Base-by-base conservation (phyloP, 257 asterid species). In the Solanum megistacrolobum region DNA sequence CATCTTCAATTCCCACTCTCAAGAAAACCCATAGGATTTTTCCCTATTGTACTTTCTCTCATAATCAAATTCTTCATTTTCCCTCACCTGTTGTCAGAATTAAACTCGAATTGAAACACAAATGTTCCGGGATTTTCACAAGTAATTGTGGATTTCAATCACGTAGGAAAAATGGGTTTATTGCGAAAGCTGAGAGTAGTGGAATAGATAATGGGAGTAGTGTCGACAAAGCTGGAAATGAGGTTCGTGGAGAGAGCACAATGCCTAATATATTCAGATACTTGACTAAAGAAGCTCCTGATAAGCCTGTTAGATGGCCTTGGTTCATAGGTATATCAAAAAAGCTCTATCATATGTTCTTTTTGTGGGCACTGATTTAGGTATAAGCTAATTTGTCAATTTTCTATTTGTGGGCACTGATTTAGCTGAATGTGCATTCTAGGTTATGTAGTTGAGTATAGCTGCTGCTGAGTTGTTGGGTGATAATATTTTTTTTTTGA, bases 191-290 rank as follows among this genome's bases (percentile, higher is more conserved):
- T 16, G 91, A 91, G 86, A 88, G 85, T 85, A 90, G 88, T 79
- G 87, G 85, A 81, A 94, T 38, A 32, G 89, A 48, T 87, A 68
- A 38, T 35, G 89, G 87, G 9, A 66, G 74, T 14, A 39, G 38
- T 10, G 90, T 25, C 66, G 89, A 88, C 5, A 72, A 88, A 87
- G 94, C 89, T 86, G 98, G 93, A 79, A 84, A 48, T 83, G 95
- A 90, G 81, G 93, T 87, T 66, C 93, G 96, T 55, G 98, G 96
- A 81, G 90, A 90, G 91, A 95, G 98, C 88, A 92, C 94, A 60
- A 94, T 96, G 98, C 99, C 98, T 3, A 96, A 95, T 16, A 95
- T 96, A 89, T 96, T 96, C 92, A 91, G 98, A 88, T 90, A 90
- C 83, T 92, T 94, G 95, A 90, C 94, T n/a, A 94, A 91, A 91